Evolutionary conservation across 352 stramenopile genomes (phyloP), one percentile per base, ranked within the genome.

Genomic region (Phytopythium helicoides): DNA sequence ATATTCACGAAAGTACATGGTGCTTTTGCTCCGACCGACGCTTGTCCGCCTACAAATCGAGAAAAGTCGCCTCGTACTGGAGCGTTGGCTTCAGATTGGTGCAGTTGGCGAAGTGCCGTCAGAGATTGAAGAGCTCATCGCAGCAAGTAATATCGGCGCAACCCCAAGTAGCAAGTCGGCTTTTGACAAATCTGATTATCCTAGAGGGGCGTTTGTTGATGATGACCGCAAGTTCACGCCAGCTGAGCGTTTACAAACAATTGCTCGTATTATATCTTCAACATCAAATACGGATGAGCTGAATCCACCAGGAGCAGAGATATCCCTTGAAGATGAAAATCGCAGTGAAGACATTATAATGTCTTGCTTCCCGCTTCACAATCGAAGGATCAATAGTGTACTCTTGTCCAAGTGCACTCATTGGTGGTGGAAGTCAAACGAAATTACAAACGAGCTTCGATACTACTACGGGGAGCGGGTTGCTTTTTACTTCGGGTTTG

Each of bases 111-210:
- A 94, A 76, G 81, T 94, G 3, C 84, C 84, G 5, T 92, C 81
- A 0, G 84, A 94, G 62, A 92, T 94, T 33, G 84, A 94, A 52
- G 75, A 94, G 50, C 72, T 94, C 18, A 94, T 94, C 25, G 83
- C 81, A 1, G 81, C 77, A 6, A 94, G 84, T 41, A 59, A 80
- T 31, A 88, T 92, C 54, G 81, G 81, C 9, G 81, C 45, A 23
- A 69, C 58, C 26, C 64, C 71, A 48, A 71, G 54, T 0, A 22
- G 45, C 9, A 53, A 62, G n/a, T 48, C 55, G 10, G 62, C 67
- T 33, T 59, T 56, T 11, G 45, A 51, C 10, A 21, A 18, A 11
- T 51, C 28, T 10, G 28, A 33, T 33, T 33, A 33, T 33, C 28
- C 28, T 33, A 5, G 28, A 33, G 28, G 5, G 9, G 28, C 28